These are phyloP conservation scores for Tuctoria greenei DNA, from an alignment of 176 grass and related monocot genomes.

Conservation along the genomic window DNA sequence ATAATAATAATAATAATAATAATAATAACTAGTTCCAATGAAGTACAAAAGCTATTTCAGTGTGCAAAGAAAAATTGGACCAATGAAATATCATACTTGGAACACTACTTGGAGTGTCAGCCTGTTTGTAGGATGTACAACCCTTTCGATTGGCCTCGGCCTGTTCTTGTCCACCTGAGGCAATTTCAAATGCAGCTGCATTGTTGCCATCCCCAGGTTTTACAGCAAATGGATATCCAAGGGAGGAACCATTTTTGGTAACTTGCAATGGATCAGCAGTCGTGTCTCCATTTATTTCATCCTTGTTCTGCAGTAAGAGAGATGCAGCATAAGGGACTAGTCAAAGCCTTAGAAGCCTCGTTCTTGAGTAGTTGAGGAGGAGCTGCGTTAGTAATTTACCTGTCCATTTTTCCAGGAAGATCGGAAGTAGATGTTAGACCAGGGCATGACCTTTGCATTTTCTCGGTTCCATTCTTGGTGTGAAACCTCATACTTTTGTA, in stretches of 20 bases:
- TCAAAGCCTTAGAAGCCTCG: neutral
- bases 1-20: too few species aligned
- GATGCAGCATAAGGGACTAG: neutral
- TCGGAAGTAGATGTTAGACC: conserved; percentile 80
- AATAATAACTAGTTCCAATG: neutral
- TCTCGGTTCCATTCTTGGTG: conserved; percentile 70
- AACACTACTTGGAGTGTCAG: conserved; percentile 40
- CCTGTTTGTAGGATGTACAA: conserved; percentile 30
- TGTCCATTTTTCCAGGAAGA: conserved; percentile 82
- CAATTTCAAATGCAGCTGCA: conserved; percentile 33
- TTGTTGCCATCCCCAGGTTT: conserved; percentile 33
- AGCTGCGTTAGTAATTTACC: conserved; percentile 25
- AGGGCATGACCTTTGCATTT: conserved; percentile 70
- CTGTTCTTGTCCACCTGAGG: conserved; percentile 29
- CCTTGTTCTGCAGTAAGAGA: conserved; percentile 43
- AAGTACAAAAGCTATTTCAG: neutral
- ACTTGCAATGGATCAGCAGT: conserved; percentile 46
- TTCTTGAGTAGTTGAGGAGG: neutral
- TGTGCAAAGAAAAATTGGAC: neutral
- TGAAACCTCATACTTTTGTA: conserved; percentile 61
- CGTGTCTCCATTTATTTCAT: conserved; percentile 39
- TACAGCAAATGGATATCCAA: conserved; percentile 23
- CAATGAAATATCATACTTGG: conserved; percentile 27
- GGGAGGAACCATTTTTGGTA: conserved; percentile 50
- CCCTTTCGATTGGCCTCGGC: conserved; percentile 37